Conservation (phyloP, 2,329 filamentous ascomycete genomes). For the Fusarium foetens region DNA sequence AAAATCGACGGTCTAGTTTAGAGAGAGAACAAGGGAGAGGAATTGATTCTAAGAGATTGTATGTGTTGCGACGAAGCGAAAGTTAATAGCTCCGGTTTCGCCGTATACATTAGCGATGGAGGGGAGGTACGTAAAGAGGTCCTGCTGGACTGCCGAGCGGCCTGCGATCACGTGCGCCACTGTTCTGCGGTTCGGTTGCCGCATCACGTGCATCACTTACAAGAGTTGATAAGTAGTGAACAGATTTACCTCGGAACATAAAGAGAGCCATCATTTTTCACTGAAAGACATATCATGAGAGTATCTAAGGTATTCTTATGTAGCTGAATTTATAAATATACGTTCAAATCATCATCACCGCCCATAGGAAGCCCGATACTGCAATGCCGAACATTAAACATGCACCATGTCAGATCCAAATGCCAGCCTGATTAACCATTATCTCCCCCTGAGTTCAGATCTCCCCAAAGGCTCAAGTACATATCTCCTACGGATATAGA, state of each 20-base stretch:
- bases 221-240: background rate
- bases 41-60: conserved; percentile 1
- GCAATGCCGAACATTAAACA: background rate
- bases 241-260: background rate
- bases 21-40: background rate
- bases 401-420: background rate
- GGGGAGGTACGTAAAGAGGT: conserved; percentile 22
- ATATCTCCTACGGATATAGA: background rate
- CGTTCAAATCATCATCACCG: background rate
- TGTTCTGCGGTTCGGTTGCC: background rate
- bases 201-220: conserved; percentile 16
- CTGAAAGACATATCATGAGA: background rate
- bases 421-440: background rate
- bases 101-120: conserved; percentile 7
- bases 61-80: conserved; percentile 7
- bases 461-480: no score
- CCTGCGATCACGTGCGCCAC: conserved; percentile 19
- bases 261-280: background rate
- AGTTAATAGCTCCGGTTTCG: conserved; percentile 33
- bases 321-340: background rate
- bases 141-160: conserved; percentile 12
- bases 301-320: background rate
- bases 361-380: background rate
- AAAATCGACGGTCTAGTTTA: background rate
- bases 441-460: no score